phyloP scores from a whole-genome alignment of 345 rosid species.

The Hevea brasiliensis region DNA sequence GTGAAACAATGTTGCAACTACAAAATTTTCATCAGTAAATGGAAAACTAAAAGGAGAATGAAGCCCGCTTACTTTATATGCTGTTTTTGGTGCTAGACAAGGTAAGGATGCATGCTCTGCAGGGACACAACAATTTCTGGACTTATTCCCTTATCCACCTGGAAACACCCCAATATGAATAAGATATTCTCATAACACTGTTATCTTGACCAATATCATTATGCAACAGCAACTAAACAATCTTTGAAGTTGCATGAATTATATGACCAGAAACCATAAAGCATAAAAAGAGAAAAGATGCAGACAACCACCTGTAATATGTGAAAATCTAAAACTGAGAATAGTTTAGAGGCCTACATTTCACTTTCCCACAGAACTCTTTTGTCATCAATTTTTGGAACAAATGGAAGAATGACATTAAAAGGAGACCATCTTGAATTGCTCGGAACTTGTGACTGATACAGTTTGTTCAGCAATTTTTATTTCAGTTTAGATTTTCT shows the following conservation, averaged over 20 bases:
- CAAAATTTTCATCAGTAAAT: too few relatives aligned
- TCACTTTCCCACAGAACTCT: not conserved
- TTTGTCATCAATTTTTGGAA: not conserved
- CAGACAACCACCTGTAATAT: not conserved
- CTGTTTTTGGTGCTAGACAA: slow-evolving; percentile 83
- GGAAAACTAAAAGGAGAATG: slow-evolving; percentile 8
- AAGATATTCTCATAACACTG: not conserved
- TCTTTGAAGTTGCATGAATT: slow-evolving; percentile 1
- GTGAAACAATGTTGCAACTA: too few relatives aligned
- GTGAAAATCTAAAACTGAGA: not conserved
- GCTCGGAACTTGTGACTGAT: not conserved
- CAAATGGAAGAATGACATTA: not conserved
- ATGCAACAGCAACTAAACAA: not conserved
- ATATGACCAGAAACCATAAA: not conserved
- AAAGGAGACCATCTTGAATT: not conserved
- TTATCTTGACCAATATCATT: not conserved
- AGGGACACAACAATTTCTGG: slow-evolving; percentile 86
- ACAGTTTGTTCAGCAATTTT: not conserved
- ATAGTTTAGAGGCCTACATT: not conserved
- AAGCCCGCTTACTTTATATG: slow-evolving; percentile 56
- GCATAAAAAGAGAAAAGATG: not conserved
- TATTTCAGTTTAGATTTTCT: not conserved
- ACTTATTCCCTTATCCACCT: slow-evolving; percentile 85
- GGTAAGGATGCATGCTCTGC: slow-evolving; percentile 77
- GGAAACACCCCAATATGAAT: slow-evolving; percentile 20